These are phyloP conservation scores for Cladosporium colombiae DNA, from an alignment of 2,329 filamentous ascomycete genomes.

Conservation along the genomic window DNA sequence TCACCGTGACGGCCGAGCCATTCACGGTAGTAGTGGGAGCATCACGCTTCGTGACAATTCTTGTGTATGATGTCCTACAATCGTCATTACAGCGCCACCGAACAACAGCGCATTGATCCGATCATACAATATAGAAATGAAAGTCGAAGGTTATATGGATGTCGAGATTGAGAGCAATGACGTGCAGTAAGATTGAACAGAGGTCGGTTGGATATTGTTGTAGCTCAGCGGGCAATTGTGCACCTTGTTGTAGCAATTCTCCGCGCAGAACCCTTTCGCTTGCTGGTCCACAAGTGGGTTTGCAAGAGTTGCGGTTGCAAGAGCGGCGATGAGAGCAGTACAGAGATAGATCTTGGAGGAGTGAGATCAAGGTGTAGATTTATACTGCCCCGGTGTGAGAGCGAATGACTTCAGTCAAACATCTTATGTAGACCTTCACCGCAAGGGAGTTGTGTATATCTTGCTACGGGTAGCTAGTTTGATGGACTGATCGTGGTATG, in stretches of 20 bases:
- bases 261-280: not conserved
- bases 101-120: not conserved
- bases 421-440: not conserved
- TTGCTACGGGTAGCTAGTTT: not conserved
- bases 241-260: not conserved
- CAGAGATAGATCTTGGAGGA: not conserved
- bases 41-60: not conserved
- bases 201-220: not conserved
- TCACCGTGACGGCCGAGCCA: not conserved
- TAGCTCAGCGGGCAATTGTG: not conserved
- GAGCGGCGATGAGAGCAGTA: not conserved
- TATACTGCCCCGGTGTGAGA: not conserved
- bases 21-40: not conserved
- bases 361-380: not conserved
- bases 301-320: not conserved
- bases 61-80: not conserved
- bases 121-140: not conserved
- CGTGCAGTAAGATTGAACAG: not conserved
- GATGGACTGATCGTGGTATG: not conserved
- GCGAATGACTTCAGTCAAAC: not conserved
- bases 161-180: not conserved
- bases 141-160: not conserved
- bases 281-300: not conserved
- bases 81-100: not conserved
- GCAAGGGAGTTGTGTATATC: not conserved